Evolutionary conservation across 352 stramenopile genomes (phyloP), one percentile per base, ranked within the genome.

Genomic region (Phytophthora quininea): DNA sequence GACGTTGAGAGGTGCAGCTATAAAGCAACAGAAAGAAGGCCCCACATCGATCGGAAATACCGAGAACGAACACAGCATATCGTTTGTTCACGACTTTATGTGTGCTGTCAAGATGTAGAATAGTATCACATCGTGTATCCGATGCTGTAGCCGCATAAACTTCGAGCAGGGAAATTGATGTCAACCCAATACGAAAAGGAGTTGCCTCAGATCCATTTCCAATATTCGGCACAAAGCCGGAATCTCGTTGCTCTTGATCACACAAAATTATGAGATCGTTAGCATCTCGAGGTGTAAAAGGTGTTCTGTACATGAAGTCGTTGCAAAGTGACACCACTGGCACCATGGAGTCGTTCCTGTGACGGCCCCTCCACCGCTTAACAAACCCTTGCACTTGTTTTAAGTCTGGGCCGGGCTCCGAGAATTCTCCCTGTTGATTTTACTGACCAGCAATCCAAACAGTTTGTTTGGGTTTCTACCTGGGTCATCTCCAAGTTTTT

Each of bases 91-190:
- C 35, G 8, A 64, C 33, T 7, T 51, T 51, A n/a, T 57, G 57
- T 12, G 57, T 64, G 19, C 57, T 64, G 10, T 64, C 57, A 40
- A 62, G n/a, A 33, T 50, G 56, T 14, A 40, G 14, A 10, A 62
- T 62, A 11, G 46, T 62, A 12, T 48, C 33, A 15, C 56, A 62
- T 1, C 31, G 45, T 1, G 45, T 24, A 11, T 62, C 32, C 40
- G 49, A 12, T 3, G 54, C 19, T 3, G 37, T 12, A 7, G 29
- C 49, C 14, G 37, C 19, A 14, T 62, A 62, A 5, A 33, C 12
- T 24, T 57, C 29, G 24, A 46, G 27, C 29, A 53, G 5, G 3
- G 27, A 52, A 7, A 37, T 52, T 0, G 12, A 64, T 1, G 58
- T 58, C 2, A 57, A 37, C 0, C 37, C 48, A 0, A 64, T 52